Base-by-base conservation (phyloP, 129 eudicot genomes). In the Helianthus tuberosus region DNA sequence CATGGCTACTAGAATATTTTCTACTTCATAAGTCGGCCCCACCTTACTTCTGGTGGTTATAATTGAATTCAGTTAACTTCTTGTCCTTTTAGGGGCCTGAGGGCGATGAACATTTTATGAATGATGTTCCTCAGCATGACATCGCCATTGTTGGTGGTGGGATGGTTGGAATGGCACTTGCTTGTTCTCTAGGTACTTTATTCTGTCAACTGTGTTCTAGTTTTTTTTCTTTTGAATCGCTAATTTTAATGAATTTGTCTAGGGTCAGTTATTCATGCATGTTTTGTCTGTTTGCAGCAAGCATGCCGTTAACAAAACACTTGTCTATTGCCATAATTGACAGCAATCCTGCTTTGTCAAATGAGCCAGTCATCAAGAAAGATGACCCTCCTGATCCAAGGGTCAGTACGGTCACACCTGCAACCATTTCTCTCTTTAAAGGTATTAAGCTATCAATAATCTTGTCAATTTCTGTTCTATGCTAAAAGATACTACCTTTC, bases 101-200 rank as follows among this genome's bases (percentile, higher is more conserved):
- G 63, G 80, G 47, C 17, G 78, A 84, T 53, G 77, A 57, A 6
- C 69, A 71, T n/a, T 16, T 27, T 39, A 16, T 68, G 10, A 78
- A 48, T 62, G 81, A 76, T 75, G 60, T 83, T 73, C 94, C 89
- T 47, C 87, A 87, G 32, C 87, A 89, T 84, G 99, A 95, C 80
- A 66, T 95, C 55, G 99, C 99, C 74, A 89, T 95, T 75, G 90
- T 95, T 85, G 99, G 99, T 58, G 99, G 99, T 55, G 99, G 99
- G 80, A 85, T 95, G 99, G 99, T 95, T 72, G 99, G 99, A 69
- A 91, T 95, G 90, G 97, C 95, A 80, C 85, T 95, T 49, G 97
- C 99, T 64, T 90, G 86, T 84, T 90, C 98, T 15, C 69, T 90
- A 70, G 98, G 98, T 93, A 10, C 52, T 14, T 75, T 43, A 14